Conservation (phyloP, 176 grass and related monocot genomes). For the Hordeum vulgare region DNA sequence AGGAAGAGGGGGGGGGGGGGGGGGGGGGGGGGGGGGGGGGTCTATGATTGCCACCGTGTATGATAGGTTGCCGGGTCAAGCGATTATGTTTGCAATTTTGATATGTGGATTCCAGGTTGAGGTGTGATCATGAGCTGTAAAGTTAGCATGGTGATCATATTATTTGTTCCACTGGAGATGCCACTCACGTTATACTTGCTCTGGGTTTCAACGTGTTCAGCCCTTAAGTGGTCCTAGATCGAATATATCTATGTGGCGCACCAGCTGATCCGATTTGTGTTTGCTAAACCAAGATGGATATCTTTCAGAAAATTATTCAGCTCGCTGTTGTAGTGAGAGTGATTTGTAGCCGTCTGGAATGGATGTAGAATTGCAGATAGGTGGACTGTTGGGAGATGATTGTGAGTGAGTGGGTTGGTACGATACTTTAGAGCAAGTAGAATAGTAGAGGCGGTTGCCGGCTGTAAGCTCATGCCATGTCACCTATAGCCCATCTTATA, state of each 20-base stretch:
- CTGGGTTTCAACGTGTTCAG: background rate
- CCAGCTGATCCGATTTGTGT: background rate
- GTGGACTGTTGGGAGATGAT: background rate
- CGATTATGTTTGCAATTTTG: constrained; percentile 7
- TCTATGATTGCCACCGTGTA: background rate
- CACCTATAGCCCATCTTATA: too few species aligned
- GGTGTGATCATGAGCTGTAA: constrained; percentile 28
- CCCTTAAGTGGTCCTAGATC: background rate
- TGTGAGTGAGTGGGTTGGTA: background rate
- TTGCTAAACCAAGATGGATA: background rate
- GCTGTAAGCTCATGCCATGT: too few species aligned
- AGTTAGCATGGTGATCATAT: background rate
- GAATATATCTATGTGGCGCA: background rate
- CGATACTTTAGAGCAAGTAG: too few species aligned
- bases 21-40: too few species aligned
- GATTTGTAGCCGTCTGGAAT: too few species aligned
- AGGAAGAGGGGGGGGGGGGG: too few species aligned
- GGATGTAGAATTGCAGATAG: background rate
- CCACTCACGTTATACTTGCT: background rate
- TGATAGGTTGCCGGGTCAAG: background rate
- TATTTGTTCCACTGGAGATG: background rate
- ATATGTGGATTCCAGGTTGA: constrained; percentile 16
- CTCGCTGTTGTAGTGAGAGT: too few species aligned
- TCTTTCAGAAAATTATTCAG: background rate
- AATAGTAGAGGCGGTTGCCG: too few species aligned